Conservation (phyloP, 257 asterid species). For the Paulownia fortunei region DNA sequence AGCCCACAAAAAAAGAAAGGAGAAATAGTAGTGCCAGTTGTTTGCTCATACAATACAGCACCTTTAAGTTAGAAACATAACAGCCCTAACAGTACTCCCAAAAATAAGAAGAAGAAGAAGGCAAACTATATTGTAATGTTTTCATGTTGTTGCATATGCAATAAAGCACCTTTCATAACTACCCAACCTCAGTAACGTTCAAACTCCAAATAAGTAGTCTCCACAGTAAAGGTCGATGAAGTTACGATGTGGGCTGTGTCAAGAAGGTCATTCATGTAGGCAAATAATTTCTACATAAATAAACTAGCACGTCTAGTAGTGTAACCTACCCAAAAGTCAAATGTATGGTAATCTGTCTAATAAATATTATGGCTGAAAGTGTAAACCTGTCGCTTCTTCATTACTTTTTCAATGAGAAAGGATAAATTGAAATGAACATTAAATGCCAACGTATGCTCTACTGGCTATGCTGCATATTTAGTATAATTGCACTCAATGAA, state of each 20-base stretch:
- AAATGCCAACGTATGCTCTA: neutral
- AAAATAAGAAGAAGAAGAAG: neutral
- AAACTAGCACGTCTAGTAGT: neutral
- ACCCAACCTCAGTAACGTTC: neutral
- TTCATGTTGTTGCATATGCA: neutral
- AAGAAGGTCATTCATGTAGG: slow-evolving; percentile 3
- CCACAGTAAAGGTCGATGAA: neutral
- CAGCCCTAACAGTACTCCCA: neutral
- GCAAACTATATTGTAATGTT: neutral
- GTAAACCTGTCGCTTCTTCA: slow-evolving; percentile 4
- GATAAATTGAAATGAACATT: neutral
- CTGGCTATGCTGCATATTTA: neutral
- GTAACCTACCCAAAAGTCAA: neutral
- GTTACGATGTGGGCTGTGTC: neutral
- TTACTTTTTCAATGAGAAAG: slow-evolving; percentile 2
- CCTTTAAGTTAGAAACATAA: neutral
- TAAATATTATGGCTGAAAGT: neutral
- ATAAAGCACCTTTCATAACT: neutral
- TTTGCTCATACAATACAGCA: neutral
- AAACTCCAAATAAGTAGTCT: neutral
- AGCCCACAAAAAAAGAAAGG: neutral
- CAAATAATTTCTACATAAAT: neutral
- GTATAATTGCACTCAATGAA: neutral
- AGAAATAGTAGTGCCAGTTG: neutral
- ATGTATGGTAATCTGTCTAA: neutral